These are phyloP conservation scores for Aplosporella prunicola DNA, from an alignment of 2,329 filamentous ascomycete species.

Conservation along the genomic window DNA sequence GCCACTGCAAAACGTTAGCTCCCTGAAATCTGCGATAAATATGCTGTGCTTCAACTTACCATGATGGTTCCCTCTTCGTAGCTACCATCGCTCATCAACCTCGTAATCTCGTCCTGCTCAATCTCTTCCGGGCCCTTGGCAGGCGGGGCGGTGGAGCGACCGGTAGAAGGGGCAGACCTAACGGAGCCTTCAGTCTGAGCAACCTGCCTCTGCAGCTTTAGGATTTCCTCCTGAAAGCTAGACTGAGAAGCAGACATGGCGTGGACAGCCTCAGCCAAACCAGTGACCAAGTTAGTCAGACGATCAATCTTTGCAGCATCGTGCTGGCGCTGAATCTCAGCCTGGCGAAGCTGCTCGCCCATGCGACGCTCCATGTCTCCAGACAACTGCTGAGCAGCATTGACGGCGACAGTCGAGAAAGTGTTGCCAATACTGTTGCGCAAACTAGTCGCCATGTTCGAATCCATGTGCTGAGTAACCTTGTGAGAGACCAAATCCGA, in stretches of 20 bases:
- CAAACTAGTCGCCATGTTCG: conserved; percentile 54
- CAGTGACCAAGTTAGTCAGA: conserved; percentile 56
- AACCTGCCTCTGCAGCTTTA: conserved; percentile 33
- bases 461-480: conserved; percentile 59
- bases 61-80: conserved; percentile 39
- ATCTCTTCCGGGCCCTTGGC: conserved; percentile 39
- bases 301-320: conserved; percentile 61
- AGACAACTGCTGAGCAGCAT: conserved; percentile 58
- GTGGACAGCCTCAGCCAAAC: conserved; percentile 58
- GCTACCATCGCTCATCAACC: conserved; percentile 49
- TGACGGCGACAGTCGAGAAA: conserved; percentile 54
- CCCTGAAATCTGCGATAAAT: no score
- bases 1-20: conserved; percentile 39
- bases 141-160: conserved; percentile 17
- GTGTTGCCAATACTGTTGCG: conserved; percentile 53
- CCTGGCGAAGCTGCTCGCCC: conserved; percentile 41
- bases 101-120: conserved; percentile 54
- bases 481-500: conserved; percentile 61
- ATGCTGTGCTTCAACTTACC: no score
- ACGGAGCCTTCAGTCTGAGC: conserved; percentile 32
- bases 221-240: conserved; percentile 53
- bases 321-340: conserved; percentile 42
- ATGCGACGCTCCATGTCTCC: conserved; percentile 57
- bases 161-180: conserved; percentile 32
- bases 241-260: conserved; percentile 60